Conservation (phyloP, 306 rosid genomes). For the Delonix regia region DNA sequence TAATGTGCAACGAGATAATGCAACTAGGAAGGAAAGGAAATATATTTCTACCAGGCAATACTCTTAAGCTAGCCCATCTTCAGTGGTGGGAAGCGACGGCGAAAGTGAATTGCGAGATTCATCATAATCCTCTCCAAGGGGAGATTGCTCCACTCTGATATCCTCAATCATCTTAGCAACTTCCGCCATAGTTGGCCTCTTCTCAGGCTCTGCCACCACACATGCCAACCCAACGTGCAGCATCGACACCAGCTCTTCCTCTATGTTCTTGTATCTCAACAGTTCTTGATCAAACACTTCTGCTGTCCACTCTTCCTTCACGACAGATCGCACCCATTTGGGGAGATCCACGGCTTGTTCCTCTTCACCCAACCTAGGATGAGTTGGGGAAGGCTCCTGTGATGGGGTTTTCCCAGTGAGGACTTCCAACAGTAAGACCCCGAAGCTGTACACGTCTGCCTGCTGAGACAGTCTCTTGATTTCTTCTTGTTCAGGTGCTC, state of each 20-base stretch:
- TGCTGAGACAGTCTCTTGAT: constrained; percentile 77
- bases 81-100: constrained; percentile 92
- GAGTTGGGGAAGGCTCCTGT: constrained; percentile 65
- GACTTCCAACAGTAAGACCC: constrained; percentile 83
- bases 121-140: constrained; percentile 88
- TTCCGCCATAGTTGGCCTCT: constrained; percentile 88
- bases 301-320: constrained; percentile 97
- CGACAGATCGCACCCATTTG: constrained; percentile 91
- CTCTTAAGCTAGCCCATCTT: constrained; percentile 72
- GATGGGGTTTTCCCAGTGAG: constrained; percentile 87
- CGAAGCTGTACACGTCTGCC: constrained; percentile 89
- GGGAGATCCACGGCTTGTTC: constrained; percentile 73
- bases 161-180: constrained; percentile 91
- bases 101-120: constrained; percentile 87
- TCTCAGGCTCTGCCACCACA: constrained; percentile 70
- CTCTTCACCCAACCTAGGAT: constrained; percentile 50
- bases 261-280: constrained; percentile 91
- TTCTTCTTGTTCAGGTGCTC: constrained; percentile 86
- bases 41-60: background rate
- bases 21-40: constrained; percentile 37
- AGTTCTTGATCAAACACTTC: constrained; percentile 97
- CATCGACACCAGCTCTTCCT: constrained; percentile 96
- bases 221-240: constrained; percentile 90
- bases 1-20: constrained; percentile 55
- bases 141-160: constrained; percentile 94